A percentile compares a stretch with the other conserved stretches of the same genome.
These are phyloP conservation scores for Fusarium sp. DNA, from an alignment of 2,329 filamentous ascomycete species.

Conservation along the genomic window DNA sequence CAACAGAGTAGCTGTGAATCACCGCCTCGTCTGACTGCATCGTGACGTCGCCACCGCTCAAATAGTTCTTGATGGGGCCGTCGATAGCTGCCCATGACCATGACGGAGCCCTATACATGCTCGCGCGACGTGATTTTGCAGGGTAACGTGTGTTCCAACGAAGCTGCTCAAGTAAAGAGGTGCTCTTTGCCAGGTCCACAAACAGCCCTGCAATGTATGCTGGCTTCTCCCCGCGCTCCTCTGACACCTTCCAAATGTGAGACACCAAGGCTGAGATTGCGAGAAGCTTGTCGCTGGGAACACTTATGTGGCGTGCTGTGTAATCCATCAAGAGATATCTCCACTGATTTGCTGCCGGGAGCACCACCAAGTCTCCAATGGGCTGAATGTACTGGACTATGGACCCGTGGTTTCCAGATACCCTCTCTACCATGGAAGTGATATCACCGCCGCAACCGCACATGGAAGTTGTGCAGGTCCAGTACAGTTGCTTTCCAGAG, in stretches of 20 bases:
- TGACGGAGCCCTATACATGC: not conserved
- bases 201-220: not conserved
- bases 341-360: not conserved
- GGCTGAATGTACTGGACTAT: not conserved
- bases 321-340: not conserved
- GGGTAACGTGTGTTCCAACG: not conserved
- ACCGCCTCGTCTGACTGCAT: not conserved
- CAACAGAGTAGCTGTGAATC: not conserved
- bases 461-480: not conserved
- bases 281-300: not conserved
- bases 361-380: not conserved
- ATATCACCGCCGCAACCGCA: not conserved
- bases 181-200: not conserved
- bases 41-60: not conserved
- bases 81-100: not conserved
- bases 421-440: not conserved
- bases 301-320: not conserved
- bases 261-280: not conserved
- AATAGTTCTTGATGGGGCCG: not conserved
- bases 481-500: not conserved
- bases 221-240: not conserved
- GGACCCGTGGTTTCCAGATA: not conserved
- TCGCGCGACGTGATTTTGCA: not conserved
- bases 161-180: not conserved
- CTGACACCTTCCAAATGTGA: not conserved